Evolutionary conservation across 345 rosid species (phyloP).

Genomic region (Zanthoxylum bungeanum): DNA sequence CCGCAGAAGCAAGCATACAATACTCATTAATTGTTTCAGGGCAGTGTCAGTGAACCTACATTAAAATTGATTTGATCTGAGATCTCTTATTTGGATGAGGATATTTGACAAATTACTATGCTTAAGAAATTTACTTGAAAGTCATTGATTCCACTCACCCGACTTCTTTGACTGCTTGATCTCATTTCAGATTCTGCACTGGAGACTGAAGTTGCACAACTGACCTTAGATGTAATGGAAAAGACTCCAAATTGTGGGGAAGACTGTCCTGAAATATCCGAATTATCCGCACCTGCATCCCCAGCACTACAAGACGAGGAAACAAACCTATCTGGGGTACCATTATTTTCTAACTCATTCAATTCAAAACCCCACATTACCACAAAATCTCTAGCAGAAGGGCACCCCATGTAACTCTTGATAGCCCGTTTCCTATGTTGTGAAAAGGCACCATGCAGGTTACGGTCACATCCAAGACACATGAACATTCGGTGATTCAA

Average conservation of each 20-base stretch:
- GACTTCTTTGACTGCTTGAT: constrained; percentile 26
- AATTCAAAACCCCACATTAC: constrained; percentile 60
- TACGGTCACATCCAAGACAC: constrained; percentile 58
- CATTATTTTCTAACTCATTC: constrained; percentile 27
- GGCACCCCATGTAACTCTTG: constrained; percentile 64
- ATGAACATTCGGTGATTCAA: constrained; percentile 58
- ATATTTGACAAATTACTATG: not conserved
- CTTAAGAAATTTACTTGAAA: not conserved
- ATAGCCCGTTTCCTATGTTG: constrained; percentile 47
- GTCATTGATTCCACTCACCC: constrained; percentile 24
- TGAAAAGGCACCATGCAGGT: constrained; percentile 43
- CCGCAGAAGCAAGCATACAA: not conserved
- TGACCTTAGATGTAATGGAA: constrained; percentile 19
- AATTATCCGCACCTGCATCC: constrained; percentile 11
- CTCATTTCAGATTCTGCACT: constrained; percentile 21
- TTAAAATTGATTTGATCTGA: too few relatives aligned
- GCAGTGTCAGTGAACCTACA: too few relatives aligned
- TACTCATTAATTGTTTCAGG: not conserved
- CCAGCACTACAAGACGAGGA: constrained; percentile 21
- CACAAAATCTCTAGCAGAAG: constrained; percentile 70
- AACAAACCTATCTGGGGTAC: constrained; percentile 10
- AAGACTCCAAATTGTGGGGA: constrained; percentile 13
- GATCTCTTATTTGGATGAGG: not conserved
- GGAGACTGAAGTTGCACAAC: constrained; percentile 18
- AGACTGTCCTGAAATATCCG: constrained; percentile 15